These are phyloP conservation scores for Microthlaspi erraticum DNA, from an alignment of 345 rosid species.

Conservation along the genomic window DNA sequence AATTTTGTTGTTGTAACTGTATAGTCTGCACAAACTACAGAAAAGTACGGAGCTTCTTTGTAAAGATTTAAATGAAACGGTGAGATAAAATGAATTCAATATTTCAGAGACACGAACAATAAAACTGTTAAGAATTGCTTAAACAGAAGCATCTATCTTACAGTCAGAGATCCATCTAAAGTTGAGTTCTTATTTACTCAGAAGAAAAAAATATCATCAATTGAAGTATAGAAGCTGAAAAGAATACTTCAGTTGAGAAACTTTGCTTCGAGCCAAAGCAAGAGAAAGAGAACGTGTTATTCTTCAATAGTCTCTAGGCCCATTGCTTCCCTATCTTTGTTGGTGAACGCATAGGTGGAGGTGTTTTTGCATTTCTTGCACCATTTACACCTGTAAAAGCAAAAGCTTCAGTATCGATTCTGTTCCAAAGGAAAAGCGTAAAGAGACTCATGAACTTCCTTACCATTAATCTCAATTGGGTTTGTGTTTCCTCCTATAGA, in stretches of 20 bases:
- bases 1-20: conserved; percentile 7
- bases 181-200: conserved; percentile 42
- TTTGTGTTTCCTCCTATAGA: conserved; percentile 79
- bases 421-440: neutral
- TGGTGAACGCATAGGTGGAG: conserved; percentile 65
- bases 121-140: conserved; percentile 31
- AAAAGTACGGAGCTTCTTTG: conserved; percentile 19
- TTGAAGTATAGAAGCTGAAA: conserved; percentile 24
- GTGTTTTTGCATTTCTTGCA: conserved; percentile 74
- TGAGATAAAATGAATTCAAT: conserved; percentile 37
- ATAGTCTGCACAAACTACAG: conserved; percentile 34
- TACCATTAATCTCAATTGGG: conserved; percentile 52
- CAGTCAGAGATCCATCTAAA: conserved; percentile 31
- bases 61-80: conserved; percentile 32
- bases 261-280: conserved; percentile 64
- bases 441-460: conserved; percentile 28
- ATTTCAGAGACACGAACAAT: conserved; percentile 18
- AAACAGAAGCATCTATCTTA: conserved; percentile 30
- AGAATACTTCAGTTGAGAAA: conserved; percentile 16
- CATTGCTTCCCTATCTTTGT: conserved; percentile 54
- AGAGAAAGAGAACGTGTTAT: conserved; percentile 34
- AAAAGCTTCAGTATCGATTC: conserved; percentile 6
- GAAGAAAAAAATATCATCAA: neutral
- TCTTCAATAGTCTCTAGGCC: conserved; percentile 42
- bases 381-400: conserved; percentile 47